These are phyloP conservation scores for Sordariomycetes sp. DNA, from an alignment of 2,329 filamentous ascomycete genomes.

Conservation along the genomic window DNA sequence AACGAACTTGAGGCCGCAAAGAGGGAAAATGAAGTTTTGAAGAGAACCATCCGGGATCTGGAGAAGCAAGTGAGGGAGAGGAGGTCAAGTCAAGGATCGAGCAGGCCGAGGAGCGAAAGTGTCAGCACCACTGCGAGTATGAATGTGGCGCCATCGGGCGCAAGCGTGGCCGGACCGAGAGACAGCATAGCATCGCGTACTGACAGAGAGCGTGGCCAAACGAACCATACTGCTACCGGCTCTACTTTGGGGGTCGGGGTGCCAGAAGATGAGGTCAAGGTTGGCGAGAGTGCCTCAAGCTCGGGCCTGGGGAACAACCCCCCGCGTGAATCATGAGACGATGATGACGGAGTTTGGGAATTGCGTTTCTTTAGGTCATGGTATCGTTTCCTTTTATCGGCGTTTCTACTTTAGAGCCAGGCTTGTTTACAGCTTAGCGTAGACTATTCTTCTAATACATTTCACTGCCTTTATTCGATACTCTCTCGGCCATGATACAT, in stretches of 20 bases:
- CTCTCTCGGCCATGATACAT: too few species aligned
- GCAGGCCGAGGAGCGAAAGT: slow-evolving; percentile 40
- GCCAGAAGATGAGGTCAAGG: slow-evolving; percentile 49
- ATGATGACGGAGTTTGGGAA: too few species aligned
- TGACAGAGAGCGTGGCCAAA: slow-evolving; percentile 31
- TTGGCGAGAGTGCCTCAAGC: slow-evolving; percentile 54
- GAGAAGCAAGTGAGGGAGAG: slow-evolving; percentile 45
- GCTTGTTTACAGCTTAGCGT: too few species aligned
- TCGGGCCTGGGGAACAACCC: slow-evolving; percentile 2
- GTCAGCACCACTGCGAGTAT: slow-evolving; percentile 43
- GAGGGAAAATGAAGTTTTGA: slow-evolving; percentile 54
- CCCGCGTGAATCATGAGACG: too few species aligned
- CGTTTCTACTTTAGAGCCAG: too few species aligned
- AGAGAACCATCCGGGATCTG: slow-evolving; percentile 51
- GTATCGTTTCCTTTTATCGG: too few species aligned
- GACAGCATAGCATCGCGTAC: slow-evolving; percentile 20
- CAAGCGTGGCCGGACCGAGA: slow-evolving; percentile 36
- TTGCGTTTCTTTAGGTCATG: too few species aligned
- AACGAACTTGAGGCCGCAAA: slow-evolving; percentile 53
- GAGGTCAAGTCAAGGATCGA: slow-evolving; percentile 36
- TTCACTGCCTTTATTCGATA: too few species aligned
- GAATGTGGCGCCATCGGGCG: slow-evolving; percentile 25
- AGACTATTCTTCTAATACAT: too few species aligned
- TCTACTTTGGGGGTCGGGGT: slow-evolving; percentile 43
- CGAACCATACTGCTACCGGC: slow-evolving; percentile 28